Conservation (phyloP, 306 rosid species). For the Bauhinia variegata region DNA sequence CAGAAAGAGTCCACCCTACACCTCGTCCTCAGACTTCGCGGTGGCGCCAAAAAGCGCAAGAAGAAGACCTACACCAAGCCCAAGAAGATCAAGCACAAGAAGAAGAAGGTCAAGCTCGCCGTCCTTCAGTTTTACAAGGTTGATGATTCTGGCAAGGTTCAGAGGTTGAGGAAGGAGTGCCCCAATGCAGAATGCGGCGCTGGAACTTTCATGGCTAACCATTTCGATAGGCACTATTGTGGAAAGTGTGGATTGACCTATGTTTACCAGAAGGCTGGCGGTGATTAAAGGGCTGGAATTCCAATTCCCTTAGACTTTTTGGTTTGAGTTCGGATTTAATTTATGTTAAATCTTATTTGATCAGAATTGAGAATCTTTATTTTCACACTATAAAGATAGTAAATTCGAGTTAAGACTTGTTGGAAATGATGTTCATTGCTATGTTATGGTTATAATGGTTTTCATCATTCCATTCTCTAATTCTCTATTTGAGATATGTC, state of each 20-base stretch:
- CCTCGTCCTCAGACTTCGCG: conserved; percentile 36
- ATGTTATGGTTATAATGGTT: neutral
- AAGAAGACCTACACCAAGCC: conserved; percentile 53
- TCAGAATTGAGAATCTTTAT: neutral
- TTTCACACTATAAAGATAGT: neutral
- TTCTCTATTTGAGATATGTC: neutral
- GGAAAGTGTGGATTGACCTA: conserved; percentile 48
- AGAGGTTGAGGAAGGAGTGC: conserved; percentile 40
- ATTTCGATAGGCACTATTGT: conserved; percentile 46
- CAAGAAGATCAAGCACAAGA: conserved; percentile 49
- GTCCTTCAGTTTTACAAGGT: conserved; percentile 44
- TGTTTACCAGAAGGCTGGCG: conserved; percentile 43
- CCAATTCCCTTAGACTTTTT: neutral
- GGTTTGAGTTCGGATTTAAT: neutral
- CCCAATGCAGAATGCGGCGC: conserved; percentile 44
- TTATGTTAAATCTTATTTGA: neutral
- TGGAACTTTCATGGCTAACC: conserved; percentile 48
- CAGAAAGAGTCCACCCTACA: conserved; percentile 48
- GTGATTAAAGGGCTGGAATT: conserved; percentile 16
- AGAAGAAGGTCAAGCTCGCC: conserved; percentile 50
- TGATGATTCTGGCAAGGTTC: conserved; percentile 41
- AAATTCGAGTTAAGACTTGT: neutral
- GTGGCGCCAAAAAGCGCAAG: conserved; percentile 47
- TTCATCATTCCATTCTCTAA: neutral
- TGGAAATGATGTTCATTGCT: neutral